Evolutionary conservation across 2,329 filamentous ascomycete species (phyloP).

Genomic region (Ceratocystis lukuohia): DNA sequence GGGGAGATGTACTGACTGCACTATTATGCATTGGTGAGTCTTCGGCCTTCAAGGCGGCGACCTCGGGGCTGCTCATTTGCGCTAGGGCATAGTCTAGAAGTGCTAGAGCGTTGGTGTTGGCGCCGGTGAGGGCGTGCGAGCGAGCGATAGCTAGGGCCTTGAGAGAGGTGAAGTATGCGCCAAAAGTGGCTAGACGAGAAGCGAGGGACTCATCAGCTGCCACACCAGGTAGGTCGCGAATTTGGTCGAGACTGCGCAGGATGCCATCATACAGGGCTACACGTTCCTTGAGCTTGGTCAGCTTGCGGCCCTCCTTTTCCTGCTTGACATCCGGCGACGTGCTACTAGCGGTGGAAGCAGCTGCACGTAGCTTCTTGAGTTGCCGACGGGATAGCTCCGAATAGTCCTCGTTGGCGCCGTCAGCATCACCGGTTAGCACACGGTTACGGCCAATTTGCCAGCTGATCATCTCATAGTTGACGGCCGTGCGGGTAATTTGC

Average conservation of each 20-base stretch:
- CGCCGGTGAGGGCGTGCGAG: conserved; percentile 63
- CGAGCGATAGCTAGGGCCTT: conserved; percentile 78
- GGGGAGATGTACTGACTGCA: conserved; percentile 30
- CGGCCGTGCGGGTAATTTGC: conserved; percentile 81
- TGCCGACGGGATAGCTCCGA: conserved; percentile 34
- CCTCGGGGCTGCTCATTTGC: conserved; percentile 42
- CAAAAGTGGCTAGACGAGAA: conserved; percentile 62
- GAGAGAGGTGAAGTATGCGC: conserved; percentile 73
- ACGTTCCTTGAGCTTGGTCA: conserved; percentile 71
- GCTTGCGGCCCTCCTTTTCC: conserved; percentile 58
- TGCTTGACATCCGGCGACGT: conserved; percentile 26
- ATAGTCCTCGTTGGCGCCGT: conserved; percentile 52
- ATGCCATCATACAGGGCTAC: conserved; percentile 84
- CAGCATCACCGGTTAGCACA: conserved; percentile 68
- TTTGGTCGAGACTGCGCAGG: conserved; percentile 76
- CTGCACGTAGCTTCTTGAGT: conserved; percentile 34
- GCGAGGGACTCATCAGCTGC: conserved; percentile 69
- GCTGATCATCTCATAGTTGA: conserved; percentile 86
- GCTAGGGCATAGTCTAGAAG: conserved; percentile 59
- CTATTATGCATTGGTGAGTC: conserved; percentile 24
- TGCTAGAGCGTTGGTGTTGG: conserved; percentile 68
- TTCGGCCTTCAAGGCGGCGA: conserved; percentile 30
- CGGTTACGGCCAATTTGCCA: conserved; percentile 92
- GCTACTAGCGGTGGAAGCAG: conserved; percentile 25
- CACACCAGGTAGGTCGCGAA: conserved; percentile 80